Evolutionary conservation across 177 flowering plant genomes (phyloP), one percentile per base, ranked within the genome.

Genomic region (Vitis hybrid): DNA sequence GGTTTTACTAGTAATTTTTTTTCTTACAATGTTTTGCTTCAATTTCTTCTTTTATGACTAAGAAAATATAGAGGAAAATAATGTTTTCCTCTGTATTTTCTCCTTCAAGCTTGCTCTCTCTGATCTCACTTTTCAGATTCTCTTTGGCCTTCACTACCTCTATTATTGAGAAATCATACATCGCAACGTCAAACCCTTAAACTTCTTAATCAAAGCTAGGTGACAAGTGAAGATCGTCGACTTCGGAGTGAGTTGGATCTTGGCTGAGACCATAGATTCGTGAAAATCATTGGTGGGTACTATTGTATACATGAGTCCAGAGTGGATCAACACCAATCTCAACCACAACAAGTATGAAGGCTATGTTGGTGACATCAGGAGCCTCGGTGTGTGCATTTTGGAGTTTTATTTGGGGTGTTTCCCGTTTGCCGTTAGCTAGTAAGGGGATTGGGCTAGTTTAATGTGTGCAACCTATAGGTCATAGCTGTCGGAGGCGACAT

Each of bases 281-380:
- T 87, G 89, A 21, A 81, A 84, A 60, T 84, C 88, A 4, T 80
- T 86, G 13, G 87, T 86, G 0, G 88, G 91, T 20, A 85, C 91
- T 15, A 86, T 86, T 6, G 88, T 89, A 7, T 84, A 88, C 70
- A 87, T 87, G 91, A 87, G 91, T 50, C 86, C 87, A 0, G 86
- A 87, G 67, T 58, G 88, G 59, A 86, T 88, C 63, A 82, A 88
- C 57, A 84, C 91, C 1, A 89, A 87, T 74, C 75, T 83, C 53
- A 87, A 87, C 51, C 84, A 86, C 13, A 89, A 89, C 4, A 65
- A 51, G 65, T 87, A 87, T 58, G 77, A 86, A 46, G 88, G 83
- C 0, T 87, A 79, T 46, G 88, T 87, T 0, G 87, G 88, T 0
- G 90, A 87, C 62, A 83, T 86, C 2, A 86, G 91, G 91, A 85